Evolutionary conservation across 257 asterid genomes (phyloP).

Genomic region (Primulina tabacum): DNA sequence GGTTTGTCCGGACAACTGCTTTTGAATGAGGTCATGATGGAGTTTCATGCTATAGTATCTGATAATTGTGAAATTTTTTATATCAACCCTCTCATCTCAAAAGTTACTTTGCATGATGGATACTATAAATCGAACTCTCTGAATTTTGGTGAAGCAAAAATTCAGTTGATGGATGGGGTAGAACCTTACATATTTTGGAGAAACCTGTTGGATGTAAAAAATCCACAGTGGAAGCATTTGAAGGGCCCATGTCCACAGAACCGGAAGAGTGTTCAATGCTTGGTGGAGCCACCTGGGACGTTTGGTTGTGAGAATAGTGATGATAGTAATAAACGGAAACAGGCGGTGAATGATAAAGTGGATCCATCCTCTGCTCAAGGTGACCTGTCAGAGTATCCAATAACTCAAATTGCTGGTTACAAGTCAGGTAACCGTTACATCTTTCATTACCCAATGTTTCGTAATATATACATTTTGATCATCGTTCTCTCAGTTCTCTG

Average conservation of each 20-base stretch:
- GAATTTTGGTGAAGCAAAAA: constrained; percentile 71
- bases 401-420: too few species aligned
- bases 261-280: constrained; percentile 71
- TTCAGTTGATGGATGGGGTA: constrained; percentile 43
- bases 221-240: constrained; percentile 63
- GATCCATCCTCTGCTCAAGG: too few species aligned
- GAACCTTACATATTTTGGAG: constrained; percentile 71
- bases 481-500: too few species aligned
- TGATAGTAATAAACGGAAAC: background rate
- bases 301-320: constrained; percentile 33
- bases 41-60: constrained; percentile 51
- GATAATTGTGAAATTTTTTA: constrained; percentile 32
- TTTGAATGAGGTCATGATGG: constrained; percentile 48
- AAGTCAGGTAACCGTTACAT: too few species aligned
- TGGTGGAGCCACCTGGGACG: constrained; percentile 35
- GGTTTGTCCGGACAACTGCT: constrained; percentile 23
- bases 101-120: too few species aligned
- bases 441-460: too few species aligned
- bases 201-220: constrained; percentile 57
- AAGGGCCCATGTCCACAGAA: constrained; percentile 43
- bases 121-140: constrained; percentile 17
- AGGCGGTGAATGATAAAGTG: too few species aligned
- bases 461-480: too few species aligned
- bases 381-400: too few species aligned
- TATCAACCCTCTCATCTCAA: too few species aligned